Evolutionary conservation across 2,329 filamentous ascomycete species (phyloP).

Genomic region (Harringtonia lauricola): DNA sequence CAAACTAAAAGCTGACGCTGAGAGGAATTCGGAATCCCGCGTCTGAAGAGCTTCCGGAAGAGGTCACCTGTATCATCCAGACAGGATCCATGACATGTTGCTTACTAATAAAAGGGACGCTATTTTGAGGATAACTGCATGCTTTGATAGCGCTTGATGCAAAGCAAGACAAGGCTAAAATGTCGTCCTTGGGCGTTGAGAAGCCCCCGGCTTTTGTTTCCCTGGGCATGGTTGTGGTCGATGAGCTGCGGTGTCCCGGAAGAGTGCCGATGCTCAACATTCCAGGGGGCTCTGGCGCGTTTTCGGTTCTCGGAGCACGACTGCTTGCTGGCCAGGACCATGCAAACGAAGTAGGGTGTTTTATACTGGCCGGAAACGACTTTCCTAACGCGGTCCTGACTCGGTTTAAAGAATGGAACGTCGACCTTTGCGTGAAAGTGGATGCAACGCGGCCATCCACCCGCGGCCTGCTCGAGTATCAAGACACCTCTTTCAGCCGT

Average conservation of each 20-base stretch:
- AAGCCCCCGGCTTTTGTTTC: neutral
- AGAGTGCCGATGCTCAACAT: neutral
- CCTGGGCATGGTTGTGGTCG: slow-evolving; percentile 3
- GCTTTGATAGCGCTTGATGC: too few species aligned
- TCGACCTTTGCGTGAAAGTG: neutral
- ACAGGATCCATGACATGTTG: too few species aligned
- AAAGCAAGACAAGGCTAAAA: too few species aligned
- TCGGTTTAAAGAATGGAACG: neutral
- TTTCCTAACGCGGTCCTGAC: neutral
- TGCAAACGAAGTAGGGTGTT: slow-evolving; percentile 1
- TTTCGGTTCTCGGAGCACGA: slow-evolving; percentile 1
- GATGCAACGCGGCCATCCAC: neutral
- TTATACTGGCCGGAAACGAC: slow-evolving; percentile 3
- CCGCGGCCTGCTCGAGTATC: slow-evolving; percentile 3
- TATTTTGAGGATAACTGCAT: too few species aligned
- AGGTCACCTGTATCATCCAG: too few species aligned
- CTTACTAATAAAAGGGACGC: too few species aligned
- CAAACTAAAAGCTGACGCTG: too few species aligned
- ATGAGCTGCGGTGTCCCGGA: slow-evolving; percentile 1
- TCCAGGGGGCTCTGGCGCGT: slow-evolving; percentile 2
- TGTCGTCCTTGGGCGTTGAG: too few species aligned
- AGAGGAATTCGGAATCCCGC: too few species aligned
- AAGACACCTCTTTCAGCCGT: slow-evolving; percentile 1
- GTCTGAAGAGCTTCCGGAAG: too few species aligned
- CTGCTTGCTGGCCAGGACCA: neutral